Percentiles rank a stretch among this genome's conserved stretches.
These are phyloP conservation scores for Fusarium subglutinans DNA, from an alignment of 2,329 filamentous ascomycete genomes.

Conservation along the genomic window DNA sequence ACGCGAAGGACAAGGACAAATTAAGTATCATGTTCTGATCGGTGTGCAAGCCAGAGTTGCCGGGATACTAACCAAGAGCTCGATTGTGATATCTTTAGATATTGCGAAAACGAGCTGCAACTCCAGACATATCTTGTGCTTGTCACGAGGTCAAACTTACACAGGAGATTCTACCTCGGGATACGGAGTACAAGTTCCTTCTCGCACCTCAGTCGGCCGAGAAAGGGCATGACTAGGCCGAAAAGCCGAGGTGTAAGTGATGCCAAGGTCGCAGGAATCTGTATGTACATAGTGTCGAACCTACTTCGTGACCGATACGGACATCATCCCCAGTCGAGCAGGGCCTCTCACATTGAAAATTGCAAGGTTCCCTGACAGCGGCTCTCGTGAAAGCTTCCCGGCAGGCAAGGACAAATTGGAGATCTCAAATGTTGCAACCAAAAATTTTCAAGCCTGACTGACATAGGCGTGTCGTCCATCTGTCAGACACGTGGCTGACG, in stretches of 20 bases:
- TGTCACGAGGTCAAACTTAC: constrained; percentile 21
- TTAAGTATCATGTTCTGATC: constrained; percentile 12
- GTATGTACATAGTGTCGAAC: constrained; percentile 10
- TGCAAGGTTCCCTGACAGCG: constrained; percentile 15
- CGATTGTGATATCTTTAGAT: constrained; percentile 12
- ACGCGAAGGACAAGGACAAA: constrained; percentile 15
- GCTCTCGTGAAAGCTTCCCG: constrained; percentile 9
- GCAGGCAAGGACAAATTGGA: constrained; percentile 17
- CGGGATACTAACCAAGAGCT: neutral
- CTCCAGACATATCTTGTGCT: neutral
- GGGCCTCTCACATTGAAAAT: constrained; percentile 26
- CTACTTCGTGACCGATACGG: constrained; percentile 23
- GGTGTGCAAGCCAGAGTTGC: constrained; percentile 8
- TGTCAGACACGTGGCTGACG: constrained; percentile 25
- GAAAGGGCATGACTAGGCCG: constrained; percentile 35
- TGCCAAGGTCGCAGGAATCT: constrained; percentile 31
- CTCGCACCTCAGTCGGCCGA: constrained; percentile 37
- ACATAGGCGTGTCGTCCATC: constrained; percentile 8
- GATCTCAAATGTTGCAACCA: constrained; percentile 16
- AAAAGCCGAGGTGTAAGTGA: constrained; percentile 25
- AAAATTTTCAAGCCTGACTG: neutral
- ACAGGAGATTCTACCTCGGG: constrained; percentile 15
- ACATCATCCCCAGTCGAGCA: constrained; percentile 27
- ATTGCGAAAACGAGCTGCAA: constrained; percentile 3
- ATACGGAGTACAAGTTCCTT: constrained; percentile 27